Evolutionary conservation across 2,329 filamentous ascomycete species (phyloP), one percentile per base, ranked within the genome.

Genomic region (Fusarium foetens): DNA sequence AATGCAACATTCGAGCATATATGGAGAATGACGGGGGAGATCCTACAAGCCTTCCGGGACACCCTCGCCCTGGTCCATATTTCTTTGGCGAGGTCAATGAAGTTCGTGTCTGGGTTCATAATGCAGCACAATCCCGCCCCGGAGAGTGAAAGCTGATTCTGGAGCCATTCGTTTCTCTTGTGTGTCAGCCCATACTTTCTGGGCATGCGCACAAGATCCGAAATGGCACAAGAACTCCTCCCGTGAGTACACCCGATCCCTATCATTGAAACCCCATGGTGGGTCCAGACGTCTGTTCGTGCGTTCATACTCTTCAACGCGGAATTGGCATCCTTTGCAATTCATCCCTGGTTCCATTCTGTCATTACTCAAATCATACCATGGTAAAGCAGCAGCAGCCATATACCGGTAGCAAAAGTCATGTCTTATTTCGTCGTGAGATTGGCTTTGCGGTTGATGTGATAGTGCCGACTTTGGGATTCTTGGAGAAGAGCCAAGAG

Each of bases 261-360:
- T 45, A 14, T 71, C 68, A n/a, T 68, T 63, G 11, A 42, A 43
- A 1, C 63, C 66, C 67, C 67, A 70, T 5, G 66, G 54, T 0
- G 66, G 66, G 21, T n/a, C 31, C 6, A 6, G n/a, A 2, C 13
- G 8, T 16, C 19, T 29, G 7, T 17, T 25, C 13, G 9, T 7
- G 4, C 11, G n/a, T 5, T 7, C 33, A 53, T 57, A 48, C 5
- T 58, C 48, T 31, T 71, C 67, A 9, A 63, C 43, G 4, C 31
- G 58, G 8, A 71, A 63, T 23, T 71, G 68, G 16, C 67, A 71
- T 12, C 67, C 68, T 33, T 67, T 70, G 27, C 68, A 71, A 17
- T 33, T 71, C 23, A 63, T 13, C 1, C 68, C 68, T 17, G 7
- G 4, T 5, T 71, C 68, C 6, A 41, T 4, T 16, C 46, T 35